Percentiles rank a stretch among this genome's conserved stretches.
Evolutionary conservation across 345 rosid species (phyloP).

Genomic region (Anastatica hierochuntica): DNA sequence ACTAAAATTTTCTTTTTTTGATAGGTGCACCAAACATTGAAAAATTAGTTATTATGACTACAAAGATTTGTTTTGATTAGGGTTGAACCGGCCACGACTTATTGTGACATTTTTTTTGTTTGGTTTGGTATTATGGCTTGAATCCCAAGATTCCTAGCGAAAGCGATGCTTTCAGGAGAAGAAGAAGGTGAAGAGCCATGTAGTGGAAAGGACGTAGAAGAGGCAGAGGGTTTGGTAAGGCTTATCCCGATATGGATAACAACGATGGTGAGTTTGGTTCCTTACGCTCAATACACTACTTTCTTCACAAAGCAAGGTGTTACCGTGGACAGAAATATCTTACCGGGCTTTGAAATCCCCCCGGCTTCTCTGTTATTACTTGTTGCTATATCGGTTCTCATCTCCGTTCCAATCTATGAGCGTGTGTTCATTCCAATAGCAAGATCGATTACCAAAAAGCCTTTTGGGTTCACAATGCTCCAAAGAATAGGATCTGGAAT

Average conservation of each 20-base stretch:
- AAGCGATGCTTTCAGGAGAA: neutral
- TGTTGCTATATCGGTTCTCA: neutral
- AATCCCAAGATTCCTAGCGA: neutral
- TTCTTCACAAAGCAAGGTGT: constrained; percentile 4
- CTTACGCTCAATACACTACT: constrained; percentile 1
- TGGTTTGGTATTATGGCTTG: too few relatives aligned
- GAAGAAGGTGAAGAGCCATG: neutral
- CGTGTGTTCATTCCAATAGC: neutral
- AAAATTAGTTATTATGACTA: too few relatives aligned
- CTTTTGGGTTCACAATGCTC: neutral
- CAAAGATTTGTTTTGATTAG: too few relatives aligned
- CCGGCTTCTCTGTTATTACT: neutral
- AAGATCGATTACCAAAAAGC: neutral
- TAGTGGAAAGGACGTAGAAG: neutral
- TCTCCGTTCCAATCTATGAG: constrained; percentile 1
- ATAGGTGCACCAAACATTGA: too few relatives aligned
- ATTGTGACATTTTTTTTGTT: too few relatives aligned
- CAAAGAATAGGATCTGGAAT: constrained; percentile 5
- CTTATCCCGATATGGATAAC: constrained; percentile 8
- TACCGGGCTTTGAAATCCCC: neutral
- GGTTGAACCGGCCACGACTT: too few relatives aligned
- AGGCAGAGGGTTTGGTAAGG: neutral
- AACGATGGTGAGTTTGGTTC: neutral
- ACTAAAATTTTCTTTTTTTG: neutral
- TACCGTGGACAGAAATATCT: neutral